Conservation (phyloP, 1,284 basidiomycete genomes). For the Malassezia sympodialis region DNA sequence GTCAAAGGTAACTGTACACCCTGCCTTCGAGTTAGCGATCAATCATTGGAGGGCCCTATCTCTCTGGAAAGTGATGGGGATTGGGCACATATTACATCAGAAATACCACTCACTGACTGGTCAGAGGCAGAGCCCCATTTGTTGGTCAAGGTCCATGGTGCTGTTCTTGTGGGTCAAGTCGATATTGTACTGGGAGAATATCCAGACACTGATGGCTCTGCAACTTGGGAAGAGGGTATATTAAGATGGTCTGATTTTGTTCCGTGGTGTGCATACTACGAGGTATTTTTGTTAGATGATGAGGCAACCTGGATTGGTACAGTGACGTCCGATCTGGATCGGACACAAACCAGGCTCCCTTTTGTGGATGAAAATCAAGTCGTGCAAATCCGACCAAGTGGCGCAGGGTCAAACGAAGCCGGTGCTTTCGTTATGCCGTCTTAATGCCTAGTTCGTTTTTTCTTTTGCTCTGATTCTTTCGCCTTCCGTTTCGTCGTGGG, state of each 20-base stretch:
- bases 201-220: neutral
- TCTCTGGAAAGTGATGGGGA: neutral
- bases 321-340: neutral
- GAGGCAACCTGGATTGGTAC: slow-evolving; percentile 11
- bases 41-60: neutral
- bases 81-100: neutral
- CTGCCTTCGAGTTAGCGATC: neutral
- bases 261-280: slow-evolving; percentile 11
- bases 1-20: neutral
- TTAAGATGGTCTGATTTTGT: slow-evolving; percentile 18
- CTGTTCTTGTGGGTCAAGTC: neutral
- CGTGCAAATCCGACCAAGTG: slow-evolving; percentile 2
- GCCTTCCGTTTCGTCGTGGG: neutral
- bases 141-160: neutral
- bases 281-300: slow-evolving; percentile 9
- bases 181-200: neutral
- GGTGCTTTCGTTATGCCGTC: neutral
- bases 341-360: neutral
- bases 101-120: neutral
- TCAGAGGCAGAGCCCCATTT: neutral
- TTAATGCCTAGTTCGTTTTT: neutral
- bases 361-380: neutral
- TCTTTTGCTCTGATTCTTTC: neutral
- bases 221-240: neutral
- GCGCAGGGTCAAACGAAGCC: neutral